Evolutionary conservation across 768 basidiomycete genomes (phyloP).

Genomic region (Pulveroboletus sp.): DNA sequence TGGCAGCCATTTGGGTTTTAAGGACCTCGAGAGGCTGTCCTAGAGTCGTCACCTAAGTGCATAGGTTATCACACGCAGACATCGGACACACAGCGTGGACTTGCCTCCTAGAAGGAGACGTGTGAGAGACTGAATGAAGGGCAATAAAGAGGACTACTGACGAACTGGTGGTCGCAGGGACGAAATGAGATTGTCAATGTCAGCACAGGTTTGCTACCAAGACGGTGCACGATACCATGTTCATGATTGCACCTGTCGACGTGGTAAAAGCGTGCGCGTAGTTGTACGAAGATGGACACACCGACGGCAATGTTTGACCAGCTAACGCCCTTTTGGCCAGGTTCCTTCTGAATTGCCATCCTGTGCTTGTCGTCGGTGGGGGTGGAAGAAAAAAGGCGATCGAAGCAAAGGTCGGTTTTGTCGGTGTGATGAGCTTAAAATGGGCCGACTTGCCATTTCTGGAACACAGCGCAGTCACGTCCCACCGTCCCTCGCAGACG

Average conservation of each 20-base stretch:
- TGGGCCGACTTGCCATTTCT: conserved; percentile 2
- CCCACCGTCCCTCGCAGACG: background rate
- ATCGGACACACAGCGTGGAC: conserved; percentile 25
- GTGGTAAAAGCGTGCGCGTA: conserved; percentile 16
- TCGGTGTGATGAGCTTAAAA: conserved; percentile 7
- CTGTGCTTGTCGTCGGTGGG: conserved; percentile 19
- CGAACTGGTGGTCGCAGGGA: conserved; percentile 38
- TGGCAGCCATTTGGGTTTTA: conserved; percentile 99
- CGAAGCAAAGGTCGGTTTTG: background rate
- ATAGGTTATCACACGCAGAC: background rate
- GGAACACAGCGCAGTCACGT: no score
- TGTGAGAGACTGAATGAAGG: conserved; percentile 8
- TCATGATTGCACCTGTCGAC: conserved; percentile 86
- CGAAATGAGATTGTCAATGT: conserved; percentile 5
- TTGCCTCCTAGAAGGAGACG: conserved; percentile 58
- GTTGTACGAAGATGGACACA: conserved; percentile 37
- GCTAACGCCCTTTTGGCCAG: conserved; percentile 86
- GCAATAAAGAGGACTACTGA: conserved; percentile 22
- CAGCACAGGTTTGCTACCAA: conserved; percentile 16
- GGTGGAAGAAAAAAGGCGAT: conserved; percentile 9
- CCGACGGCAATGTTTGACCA: conserved; percentile 96
- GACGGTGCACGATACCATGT: conserved; percentile 69
- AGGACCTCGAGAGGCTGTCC: conserved; percentile 97
- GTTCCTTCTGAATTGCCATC: conserved; percentile 83
- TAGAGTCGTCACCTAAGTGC: conserved; percentile 82